Percentiles rank a stretch among this genome's conserved stretches.
phyloP scores from a whole-genome alignment of 768 basidiomycete genomes.

The Hericium rajendrae region DNA sequence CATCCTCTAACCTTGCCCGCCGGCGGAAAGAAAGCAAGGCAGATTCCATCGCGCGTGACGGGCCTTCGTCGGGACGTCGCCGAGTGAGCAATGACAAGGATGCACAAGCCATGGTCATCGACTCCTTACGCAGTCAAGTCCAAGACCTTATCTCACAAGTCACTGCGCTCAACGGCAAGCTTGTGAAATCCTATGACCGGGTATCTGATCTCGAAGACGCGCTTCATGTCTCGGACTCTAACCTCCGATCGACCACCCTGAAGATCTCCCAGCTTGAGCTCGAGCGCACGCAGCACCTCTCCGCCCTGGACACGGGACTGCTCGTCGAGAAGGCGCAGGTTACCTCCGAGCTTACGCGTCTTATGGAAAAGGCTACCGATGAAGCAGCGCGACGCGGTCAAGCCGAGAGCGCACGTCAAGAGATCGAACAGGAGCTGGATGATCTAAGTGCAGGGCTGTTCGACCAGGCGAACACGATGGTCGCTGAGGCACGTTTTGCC shows the following conservation, averaged over 20 bases:
- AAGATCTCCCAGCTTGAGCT: conserved; percentile 73
- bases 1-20: too few relatives aligned
- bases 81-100: conserved; percentile 29
- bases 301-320: conserved; percentile 83
- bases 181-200: conserved; percentile 85
- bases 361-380: conserved; percentile 94
- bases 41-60: too few relatives aligned
- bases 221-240: conserved; percentile 55
- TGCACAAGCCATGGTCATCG: conserved; percentile 78
- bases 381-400: conserved; percentile 87
- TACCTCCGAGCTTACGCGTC: conserved; percentile 78
- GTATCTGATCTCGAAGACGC: conserved; percentile 91
- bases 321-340: conserved; percentile 90
- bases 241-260: conserved; percentile 49
- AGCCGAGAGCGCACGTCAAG: conserved; percentile 71
- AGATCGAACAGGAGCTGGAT: conserved; percentile 91
- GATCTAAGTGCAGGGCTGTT: conserved; percentile 89
- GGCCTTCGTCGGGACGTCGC: conserved; percentile 1
- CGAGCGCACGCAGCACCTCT: conserved; percentile 79
- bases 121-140: conserved; percentile 70
- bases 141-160: conserved; percentile 87
- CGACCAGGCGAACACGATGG: conserved; percentile 93
- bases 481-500: conserved; percentile 77
- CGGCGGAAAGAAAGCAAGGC: too few relatives aligned
- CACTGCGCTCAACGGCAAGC: conserved; percentile 82